Conservation (phyloP, 2,329 filamentous ascomycete species). For the Daldinia sp. region DNA sequence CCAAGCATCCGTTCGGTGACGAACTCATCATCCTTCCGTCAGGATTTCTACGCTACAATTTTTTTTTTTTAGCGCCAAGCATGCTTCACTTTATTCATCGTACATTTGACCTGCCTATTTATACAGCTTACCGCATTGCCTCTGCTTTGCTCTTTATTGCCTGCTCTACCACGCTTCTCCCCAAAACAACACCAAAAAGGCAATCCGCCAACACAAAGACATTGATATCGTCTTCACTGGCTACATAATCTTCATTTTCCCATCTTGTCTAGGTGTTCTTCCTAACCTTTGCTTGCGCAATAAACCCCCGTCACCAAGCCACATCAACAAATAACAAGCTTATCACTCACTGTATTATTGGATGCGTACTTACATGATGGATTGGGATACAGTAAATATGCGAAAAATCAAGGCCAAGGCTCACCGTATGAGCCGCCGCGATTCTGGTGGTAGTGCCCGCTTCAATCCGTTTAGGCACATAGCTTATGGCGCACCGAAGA, state of each 20-base stretch:
- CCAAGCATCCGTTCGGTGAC: background rate
- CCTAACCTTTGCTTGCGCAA: background rate
- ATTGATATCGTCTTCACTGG: background rate
- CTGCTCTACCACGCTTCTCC: conserved; percentile 30
- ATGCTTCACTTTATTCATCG: conserved; percentile 23
- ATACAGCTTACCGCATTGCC: conserved; percentile 16
- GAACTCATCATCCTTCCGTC: conserved; percentile 13
- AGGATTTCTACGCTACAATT: conserved; percentile 8
- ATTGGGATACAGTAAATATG: conserved; percentile 36
- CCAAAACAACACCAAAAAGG: conserved; percentile 2
- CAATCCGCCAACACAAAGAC: conserved; percentile 19
- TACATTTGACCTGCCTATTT: conserved; percentile 10
- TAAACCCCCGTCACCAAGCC: background rate
- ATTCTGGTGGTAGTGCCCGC: conserved; percentile 39
- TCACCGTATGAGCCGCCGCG: conserved; percentile 37
- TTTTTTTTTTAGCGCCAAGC: conserved; percentile 16
- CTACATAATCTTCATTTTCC: conserved; percentile 2
- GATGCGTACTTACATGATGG: conserved; percentile 37
- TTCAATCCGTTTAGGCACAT: conserved; percentile 41
- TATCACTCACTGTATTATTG: background rate
- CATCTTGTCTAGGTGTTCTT: background rate
- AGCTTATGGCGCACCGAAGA: conserved; percentile 34
- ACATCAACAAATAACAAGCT: conserved; percentile 1
- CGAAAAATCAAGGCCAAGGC: conserved; percentile 39
- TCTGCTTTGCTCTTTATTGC: conserved; percentile 7